Conservation (phyloP, 192 early-diverging fungal genomes). For the Gaertneriomyces sp. region DNA sequence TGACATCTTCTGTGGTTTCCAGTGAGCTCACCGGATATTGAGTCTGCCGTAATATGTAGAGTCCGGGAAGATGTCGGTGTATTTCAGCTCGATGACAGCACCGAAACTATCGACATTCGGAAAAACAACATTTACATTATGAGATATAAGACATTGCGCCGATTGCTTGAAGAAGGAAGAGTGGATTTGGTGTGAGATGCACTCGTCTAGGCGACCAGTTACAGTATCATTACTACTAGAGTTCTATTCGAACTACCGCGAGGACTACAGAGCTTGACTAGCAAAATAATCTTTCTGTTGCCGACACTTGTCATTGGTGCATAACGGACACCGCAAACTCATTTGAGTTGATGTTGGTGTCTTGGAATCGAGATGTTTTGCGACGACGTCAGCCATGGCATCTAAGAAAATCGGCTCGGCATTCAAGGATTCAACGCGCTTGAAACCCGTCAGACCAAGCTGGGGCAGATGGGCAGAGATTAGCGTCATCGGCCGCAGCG, state of each 20-base stretch:
- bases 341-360: constrained; percentile 53
- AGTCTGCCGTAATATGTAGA: constrained; percentile 61
- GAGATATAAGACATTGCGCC: constrained; percentile 45
- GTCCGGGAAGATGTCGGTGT: constrained; percentile 49
- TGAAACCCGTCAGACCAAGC: constrained; percentile 78
- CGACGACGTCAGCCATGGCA: constrained; percentile 83
- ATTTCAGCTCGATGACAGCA: constrained; percentile 41
- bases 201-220: no score
- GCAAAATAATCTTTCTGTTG: constrained; percentile 62
- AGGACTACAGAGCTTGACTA: constrained; percentile 18
- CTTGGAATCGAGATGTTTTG: constrained; percentile 64
- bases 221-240: no score
- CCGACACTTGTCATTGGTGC: constrained; percentile 65
- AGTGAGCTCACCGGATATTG: constrained; percentile 47
- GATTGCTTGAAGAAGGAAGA: constrained; percentile 39
- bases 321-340: constrained; percentile 67
- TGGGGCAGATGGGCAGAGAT: constrained; percentile 22
- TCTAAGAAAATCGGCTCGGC: constrained; percentile 87
- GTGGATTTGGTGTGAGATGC: constrained; percentile 49
- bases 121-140: constrained; percentile 53
- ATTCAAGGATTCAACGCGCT: constrained; percentile 88
- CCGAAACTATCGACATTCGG: constrained; percentile 34
- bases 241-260: no score
- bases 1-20: not conserved
- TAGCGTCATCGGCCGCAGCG: constrained; percentile 3